A percentile compares a stretch with the other conserved stretches of the same genome.
These are phyloP conservation scores for Lithocarpus polystachyus DNA, from an alignment of 306 rosid species.

Conservation along the genomic window DNA sequence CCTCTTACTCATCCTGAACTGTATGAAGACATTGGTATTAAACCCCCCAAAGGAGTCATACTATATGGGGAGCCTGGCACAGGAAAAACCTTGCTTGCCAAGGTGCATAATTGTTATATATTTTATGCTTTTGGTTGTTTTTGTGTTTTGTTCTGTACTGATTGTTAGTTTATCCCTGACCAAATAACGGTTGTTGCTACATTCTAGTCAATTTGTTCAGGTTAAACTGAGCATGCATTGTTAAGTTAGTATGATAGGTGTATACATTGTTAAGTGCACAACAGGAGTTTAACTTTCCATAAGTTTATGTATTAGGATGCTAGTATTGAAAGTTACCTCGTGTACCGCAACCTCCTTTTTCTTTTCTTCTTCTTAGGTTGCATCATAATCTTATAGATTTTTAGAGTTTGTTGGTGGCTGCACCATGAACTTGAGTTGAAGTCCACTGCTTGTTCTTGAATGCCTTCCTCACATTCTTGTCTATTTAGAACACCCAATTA, in stretches of 20 bases:
- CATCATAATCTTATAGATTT: background rate
- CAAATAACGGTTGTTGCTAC: background rate
- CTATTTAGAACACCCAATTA: background rate
- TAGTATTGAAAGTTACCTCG: no score
- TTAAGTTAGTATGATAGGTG: no score
- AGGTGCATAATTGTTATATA: conserved; percentile 26
- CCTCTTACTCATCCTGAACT: conserved; percentile 63
- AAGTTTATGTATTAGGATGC: no score
- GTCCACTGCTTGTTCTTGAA: background rate
- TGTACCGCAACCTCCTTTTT: no score
- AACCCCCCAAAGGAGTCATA: conserved; percentile 59
- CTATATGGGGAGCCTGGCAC: conserved; percentile 64
- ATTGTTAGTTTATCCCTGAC: background rate
- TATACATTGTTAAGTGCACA: no score
- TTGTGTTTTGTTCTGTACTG: background rate
- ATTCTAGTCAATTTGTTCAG: background rate
- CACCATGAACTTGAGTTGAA: background rate
- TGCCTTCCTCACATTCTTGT: background rate
- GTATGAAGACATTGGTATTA: conserved; percentile 64
- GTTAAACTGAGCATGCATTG: no score
- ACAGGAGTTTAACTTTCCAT: no score
- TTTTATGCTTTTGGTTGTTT: background rate
- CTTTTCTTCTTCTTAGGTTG: background rate
- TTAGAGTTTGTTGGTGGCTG: background rate
- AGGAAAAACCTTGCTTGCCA: conserved; percentile 63